Evolutionary conservation across 2,329 filamentous ascomycete species (phyloP).

Genomic region (Fusarium begoniae): DNA sequence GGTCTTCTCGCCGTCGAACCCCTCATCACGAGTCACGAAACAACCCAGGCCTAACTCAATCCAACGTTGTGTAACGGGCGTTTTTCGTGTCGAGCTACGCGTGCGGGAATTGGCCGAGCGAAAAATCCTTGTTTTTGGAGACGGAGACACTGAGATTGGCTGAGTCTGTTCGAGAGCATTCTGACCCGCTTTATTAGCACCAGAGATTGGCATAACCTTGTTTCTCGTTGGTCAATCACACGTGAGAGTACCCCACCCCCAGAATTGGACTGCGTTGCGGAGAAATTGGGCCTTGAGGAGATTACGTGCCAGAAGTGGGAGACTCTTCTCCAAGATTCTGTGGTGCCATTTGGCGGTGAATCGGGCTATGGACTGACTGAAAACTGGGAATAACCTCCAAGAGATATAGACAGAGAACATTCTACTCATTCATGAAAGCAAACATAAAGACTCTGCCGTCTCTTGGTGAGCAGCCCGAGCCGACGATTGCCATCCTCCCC

Average conservation of each 20-base stretch:
- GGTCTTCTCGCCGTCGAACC: background rate
- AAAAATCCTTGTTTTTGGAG: background rate
- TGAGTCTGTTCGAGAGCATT: slow-evolving; percentile 9
- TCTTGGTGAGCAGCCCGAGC: background rate
- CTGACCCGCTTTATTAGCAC: slow-evolving; percentile 11
- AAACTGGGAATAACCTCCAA: background rate
- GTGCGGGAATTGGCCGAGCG: slow-evolving; percentile 4
- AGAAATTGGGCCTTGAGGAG: slow-evolving; percentile 2
- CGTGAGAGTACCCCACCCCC: slow-evolving; percentile 1
- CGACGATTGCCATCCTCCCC: background rate
- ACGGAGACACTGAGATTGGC: background rate
- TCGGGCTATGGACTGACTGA: background rate
- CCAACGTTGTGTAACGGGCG: background rate
- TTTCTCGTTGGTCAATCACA: background rate
- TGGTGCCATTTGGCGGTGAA: background rate
- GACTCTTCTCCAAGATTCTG: slow-evolving; percentile 17
- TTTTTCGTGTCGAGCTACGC: no score
- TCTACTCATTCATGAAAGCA: background rate
- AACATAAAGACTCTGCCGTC: background rate
- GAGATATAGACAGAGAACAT: background rate
- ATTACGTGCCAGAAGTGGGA: background rate
- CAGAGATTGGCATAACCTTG: background rate
- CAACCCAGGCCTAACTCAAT: background rate
- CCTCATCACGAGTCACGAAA: background rate
- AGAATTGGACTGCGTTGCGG: slow-evolving; percentile 3